These are phyloP conservation scores for Candida sp. DNA, from an alignment of 1,139 yeast genomes.

Conservation along the genomic window DNA sequence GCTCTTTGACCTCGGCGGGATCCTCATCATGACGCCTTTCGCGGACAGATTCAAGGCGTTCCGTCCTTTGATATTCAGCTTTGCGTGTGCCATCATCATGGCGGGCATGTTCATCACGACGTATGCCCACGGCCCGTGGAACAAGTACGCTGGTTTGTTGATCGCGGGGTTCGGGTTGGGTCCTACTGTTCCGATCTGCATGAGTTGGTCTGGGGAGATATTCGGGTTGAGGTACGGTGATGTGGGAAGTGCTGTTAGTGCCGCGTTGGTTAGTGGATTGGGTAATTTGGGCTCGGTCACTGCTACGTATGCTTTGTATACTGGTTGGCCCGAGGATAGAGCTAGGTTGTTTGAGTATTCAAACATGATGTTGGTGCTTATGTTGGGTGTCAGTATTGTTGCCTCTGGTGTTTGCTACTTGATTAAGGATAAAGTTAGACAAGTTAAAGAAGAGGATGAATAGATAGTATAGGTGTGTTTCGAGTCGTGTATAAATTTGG, in stretches of 20 bases:
- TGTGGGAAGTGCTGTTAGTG: constrained; percentile 82
- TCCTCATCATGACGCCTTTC: constrained; percentile 77
- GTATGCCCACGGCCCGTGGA: constrained; percentile 76
- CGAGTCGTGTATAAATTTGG: too few species aligned
- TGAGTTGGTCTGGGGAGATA: constrained; percentile 87
- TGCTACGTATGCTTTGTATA: constrained; percentile 82
- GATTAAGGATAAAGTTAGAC: constrained; percentile 28
- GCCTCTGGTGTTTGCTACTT: constrained; percentile 42
- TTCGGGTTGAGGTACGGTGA: constrained; percentile 77
- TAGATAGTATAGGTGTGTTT: too few species aligned
- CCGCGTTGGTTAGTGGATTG: constrained; percentile 83
- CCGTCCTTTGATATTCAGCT: constrained; percentile 65
- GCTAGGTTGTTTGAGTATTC: constrained; percentile 65
- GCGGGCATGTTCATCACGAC: constrained; percentile 79
- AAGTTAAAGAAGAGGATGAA: constrained; percentile 2
- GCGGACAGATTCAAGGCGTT: constrained; percentile 68
- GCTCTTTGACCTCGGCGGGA: constrained; percentile 83
- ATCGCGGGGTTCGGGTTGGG: constrained; percentile 89
- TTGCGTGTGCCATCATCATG: constrained; percentile 68
- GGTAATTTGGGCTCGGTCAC: constrained; percentile 89
- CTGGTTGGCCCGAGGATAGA: constrained; percentile 86
- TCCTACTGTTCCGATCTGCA: constrained; percentile 88
- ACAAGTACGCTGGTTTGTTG: constrained; percentile 76
- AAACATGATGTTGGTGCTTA: constrained; percentile 84
- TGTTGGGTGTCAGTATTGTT: constrained; percentile 73